Conservation (phyloP, 1,284 basidiomycete genomes). For the Boletus calvinii region DNA sequence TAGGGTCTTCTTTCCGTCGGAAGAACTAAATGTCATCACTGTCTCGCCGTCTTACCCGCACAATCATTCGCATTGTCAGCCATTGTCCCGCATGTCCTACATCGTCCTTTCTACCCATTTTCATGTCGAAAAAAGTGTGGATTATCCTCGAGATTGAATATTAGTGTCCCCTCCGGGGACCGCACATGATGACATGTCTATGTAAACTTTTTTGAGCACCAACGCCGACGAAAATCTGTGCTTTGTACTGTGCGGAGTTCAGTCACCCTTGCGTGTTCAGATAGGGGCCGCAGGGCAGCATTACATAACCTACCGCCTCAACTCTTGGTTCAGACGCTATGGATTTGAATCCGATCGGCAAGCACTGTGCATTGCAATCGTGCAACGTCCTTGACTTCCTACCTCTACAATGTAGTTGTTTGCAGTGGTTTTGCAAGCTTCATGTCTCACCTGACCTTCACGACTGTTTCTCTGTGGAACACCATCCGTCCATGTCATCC, state of each 20-base stretch:
- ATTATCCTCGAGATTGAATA: conserved; percentile 13
- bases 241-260: background rate
- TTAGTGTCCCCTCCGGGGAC: conserved; percentile 10
- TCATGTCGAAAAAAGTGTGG: conserved; percentile 16
- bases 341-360: conserved; percentile 43
- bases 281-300: too few relatives aligned
- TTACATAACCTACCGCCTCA: background rate
- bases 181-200: conserved; percentile 9
- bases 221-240: conserved; percentile 2
- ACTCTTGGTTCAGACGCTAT: conserved; percentile 12
- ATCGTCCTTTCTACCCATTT: conserved; percentile 1
- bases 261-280: too few relatives aligned
- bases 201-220: conserved; percentile 20
- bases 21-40: conserved; percentile 60
- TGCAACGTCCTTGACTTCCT: conserved; percentile 54
- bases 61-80: conserved; percentile 5
- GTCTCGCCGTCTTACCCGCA: background rate
- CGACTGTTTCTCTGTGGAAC: conserved; percentile 41
- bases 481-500: background rate
- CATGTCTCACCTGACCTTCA: conserved; percentile 60
- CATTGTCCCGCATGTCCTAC: background rate
- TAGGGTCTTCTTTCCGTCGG: conserved; percentile 85
- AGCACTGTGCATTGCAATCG: conserved; percentile 43
- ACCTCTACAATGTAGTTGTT: conserved; percentile 50
- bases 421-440: conserved; percentile 45